These are phyloP conservation scores for Podaxis rugospora DNA, from an alignment of 768 basidiomycete species.

Conservation along the genomic window DNA sequence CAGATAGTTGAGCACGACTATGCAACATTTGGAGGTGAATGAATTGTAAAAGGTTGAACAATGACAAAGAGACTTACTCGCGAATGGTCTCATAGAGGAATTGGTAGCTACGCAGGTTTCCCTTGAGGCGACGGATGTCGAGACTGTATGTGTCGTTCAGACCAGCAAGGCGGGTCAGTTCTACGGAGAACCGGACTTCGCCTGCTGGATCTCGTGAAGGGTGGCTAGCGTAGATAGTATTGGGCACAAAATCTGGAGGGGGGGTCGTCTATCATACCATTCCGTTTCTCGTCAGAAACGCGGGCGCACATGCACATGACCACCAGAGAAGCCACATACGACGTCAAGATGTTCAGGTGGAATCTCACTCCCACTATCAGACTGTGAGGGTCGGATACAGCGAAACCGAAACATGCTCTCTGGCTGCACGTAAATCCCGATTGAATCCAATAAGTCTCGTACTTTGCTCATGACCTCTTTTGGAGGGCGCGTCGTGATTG, in stretches of 20 bases:
- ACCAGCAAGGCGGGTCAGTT: slow-evolving; percentile 81
- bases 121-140: slow-evolving; percentile 85
- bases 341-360: neutral
- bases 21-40: too few species aligned
- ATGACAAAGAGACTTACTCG: slow-evolving; percentile 18
- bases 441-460: slow-evolving; percentile 58
- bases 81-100: slow-evolving; percentile 66
- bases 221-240: slow-evolving; percentile 1
- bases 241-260: neutral
- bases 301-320: neutral
- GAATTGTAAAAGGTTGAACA: neutral
- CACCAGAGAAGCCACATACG: neutral
- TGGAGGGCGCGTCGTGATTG: slow-evolving; percentile 73
- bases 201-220: slow-evolving; percentile 70
- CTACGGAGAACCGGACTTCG: slow-evolving; percentile 91
- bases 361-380: neutral
- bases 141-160: slow-evolving; percentile 82
- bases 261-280: neutral
- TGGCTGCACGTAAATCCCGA: slow-evolving; percentile 78
- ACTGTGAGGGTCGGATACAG: slow-evolving; percentile 63
- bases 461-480: slow-evolving; percentile 75
- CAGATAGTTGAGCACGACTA: neutral
- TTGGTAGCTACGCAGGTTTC: slow-evolving; percentile 81
- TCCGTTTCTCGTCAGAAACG: neutral
- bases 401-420: slow-evolving; percentile 83